These are phyloP conservation scores for Aspergillus sp. DNA, from an alignment of 2,329 filamentous ascomycete species.

Conservation along the genomic window DNA sequence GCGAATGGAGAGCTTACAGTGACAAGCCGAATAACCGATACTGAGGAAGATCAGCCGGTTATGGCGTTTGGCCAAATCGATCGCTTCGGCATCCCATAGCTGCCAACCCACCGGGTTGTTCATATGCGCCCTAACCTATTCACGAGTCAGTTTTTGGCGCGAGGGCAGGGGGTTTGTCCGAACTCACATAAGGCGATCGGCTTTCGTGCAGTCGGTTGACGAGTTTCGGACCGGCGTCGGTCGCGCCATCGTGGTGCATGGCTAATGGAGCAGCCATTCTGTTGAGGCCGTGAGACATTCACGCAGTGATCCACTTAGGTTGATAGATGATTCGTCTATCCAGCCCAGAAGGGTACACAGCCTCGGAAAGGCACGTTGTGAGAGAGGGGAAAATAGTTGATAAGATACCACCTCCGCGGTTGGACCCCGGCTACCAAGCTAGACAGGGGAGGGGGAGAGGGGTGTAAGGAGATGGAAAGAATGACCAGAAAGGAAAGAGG, in stretches of 20 bases:
- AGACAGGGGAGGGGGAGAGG: not conserved
- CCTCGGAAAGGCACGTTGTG: conserved; percentile 10
- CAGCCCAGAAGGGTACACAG: conserved; percentile 17
- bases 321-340: conserved; percentile 21
- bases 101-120: conserved; percentile 91
- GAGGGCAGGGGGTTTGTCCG: not conserved
- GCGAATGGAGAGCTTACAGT: conserved; percentile 64
- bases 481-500: not conserved
- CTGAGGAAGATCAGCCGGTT: conserved; percentile 92
- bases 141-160: conserved; percentile 15
- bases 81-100: conserved; percentile 74
- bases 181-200: conserved; percentile 53
- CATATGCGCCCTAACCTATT: conserved; percentile 69
- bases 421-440: not conserved
- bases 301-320: conserved; percentile 9
- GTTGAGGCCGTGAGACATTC: conserved; percentile 14
- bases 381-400: conserved; percentile 12
- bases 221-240: conserved; percentile 38
- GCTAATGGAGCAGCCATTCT: conserved; percentile 31
- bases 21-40: conserved; percentile 92
- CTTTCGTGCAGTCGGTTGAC: conserved; percentile 62
- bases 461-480: not conserved
- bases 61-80: conserved; percentile 73
- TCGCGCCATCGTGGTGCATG: conserved; percentile 31
- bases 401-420: conserved; percentile 14